Base-by-base conservation (phyloP, 208 protist genomes). In the Angomonas ambiguus region DNA sequence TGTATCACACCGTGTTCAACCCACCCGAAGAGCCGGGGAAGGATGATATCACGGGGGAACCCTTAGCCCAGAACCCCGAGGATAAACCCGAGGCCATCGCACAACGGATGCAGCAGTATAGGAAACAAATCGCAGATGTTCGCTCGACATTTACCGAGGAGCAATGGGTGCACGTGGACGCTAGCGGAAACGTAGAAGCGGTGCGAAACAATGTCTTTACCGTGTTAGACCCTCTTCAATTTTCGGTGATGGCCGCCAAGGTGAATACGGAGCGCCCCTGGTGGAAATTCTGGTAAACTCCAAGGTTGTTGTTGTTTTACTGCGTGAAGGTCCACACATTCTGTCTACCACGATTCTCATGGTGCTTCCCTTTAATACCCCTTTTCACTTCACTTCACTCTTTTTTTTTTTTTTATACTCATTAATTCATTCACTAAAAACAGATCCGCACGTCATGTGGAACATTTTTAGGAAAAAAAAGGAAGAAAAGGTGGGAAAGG, bases 41-140 rank as follows among this genome's bases (percentile, higher is more conserved):
- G 32, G 95, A 98, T 67, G 95, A 98, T 71, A 67, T 94, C 49
- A 98, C 94, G 3, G 88, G 93, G 6, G 91, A 98, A 68, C 72
- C 76, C 38, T 87, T 98, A 0, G 75, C 88, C 51, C 88, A 97
- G 71, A 72, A 91, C 28, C 53, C 71, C 6, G 94, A 98, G 56
- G 96, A 98, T 73, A 95, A 79, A 41, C 80, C 83, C 16, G 90
- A 97, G n/a, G 79, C 69, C 41, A 85, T 97, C 22, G 55, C 66
- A 58, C 68, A 95, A 66, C 81, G 94, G 60, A 80, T 97, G 42
- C 62, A 72, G 25, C 80, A 87, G 38, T 98, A 94, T 74, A 67
- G 88, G 45, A 49, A 75, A 32, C 77, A 89, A 45, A 82, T 93
- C 20, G 73, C 67, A 1, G 88, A 87, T n/a, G 62, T 98, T 35